Conservation (phyloP, 306 rosid genomes). For the Cucumis sativus region DNA sequence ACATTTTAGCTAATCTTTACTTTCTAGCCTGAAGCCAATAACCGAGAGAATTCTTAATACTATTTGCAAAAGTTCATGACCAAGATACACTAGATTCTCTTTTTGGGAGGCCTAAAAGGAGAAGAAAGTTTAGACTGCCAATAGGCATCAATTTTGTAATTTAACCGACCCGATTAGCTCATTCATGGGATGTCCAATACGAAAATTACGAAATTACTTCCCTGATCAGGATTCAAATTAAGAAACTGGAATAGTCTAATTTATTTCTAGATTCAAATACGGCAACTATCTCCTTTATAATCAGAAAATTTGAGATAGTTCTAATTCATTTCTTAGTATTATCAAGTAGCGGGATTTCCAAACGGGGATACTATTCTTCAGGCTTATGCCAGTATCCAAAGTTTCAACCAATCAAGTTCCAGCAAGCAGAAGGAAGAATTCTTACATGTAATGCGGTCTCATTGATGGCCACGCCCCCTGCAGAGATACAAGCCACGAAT, state of each 20-base stretch:
- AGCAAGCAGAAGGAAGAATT: not conserved
- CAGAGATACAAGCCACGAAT: slow-evolving; percentile 57
- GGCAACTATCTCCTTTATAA: not conserved
- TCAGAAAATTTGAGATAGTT: not conserved
- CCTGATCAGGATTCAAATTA: too few relatives aligned
- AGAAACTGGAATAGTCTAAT: too few relatives aligned
- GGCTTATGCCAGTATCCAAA: not conserved
- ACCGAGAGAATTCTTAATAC: too few relatives aligned
- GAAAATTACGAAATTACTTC: too few relatives aligned
- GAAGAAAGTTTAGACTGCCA: too few relatives aligned
- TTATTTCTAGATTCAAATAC: not conserved
- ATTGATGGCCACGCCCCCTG: slow-evolving; percentile 77
- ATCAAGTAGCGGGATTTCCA: not conserved
- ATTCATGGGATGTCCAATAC: not conserved
- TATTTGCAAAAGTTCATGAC: too few relatives aligned
- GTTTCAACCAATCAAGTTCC: too few relatives aligned
- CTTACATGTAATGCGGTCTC: slow-evolving; percentile 74
- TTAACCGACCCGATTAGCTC: not conserved
- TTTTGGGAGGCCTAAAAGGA: too few relatives aligned
- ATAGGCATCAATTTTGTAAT: too few relatives aligned
- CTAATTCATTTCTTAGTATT: not conserved
- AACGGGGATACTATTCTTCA: not conserved
- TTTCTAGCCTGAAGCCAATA: too few relatives aligned
- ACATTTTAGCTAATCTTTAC: too few relatives aligned
- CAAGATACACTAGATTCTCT: too few relatives aligned